Evolutionary conservation across 257 asterid genomes (phyloP), one percentile per base, ranked within the genome.

Genomic region (Cinchona pubescens): DNA sequence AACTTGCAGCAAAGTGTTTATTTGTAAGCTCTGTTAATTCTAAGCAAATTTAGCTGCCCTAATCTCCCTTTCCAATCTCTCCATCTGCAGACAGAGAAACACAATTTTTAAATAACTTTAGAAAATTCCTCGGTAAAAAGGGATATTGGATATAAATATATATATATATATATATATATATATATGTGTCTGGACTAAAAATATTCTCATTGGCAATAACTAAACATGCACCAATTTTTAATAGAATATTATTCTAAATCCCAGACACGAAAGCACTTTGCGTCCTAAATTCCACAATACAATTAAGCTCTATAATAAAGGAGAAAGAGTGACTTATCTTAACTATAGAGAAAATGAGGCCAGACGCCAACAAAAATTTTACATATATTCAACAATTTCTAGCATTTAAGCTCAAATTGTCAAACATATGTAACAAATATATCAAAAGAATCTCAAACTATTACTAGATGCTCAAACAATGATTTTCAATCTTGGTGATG

Each of bases 1-100:
- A 86, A 88, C 96, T 90, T 82, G 99, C 99, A 5, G 99, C 99
- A 74, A 90, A 92, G 82, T 94, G 97, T 78, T 87, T 92, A 79
- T 92, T 92, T 85, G 85, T 89, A 69, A 94, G 83, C 87, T 94
- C 97, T n/a, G n/a, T n/a, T n/a, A n/a, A n/a, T n/a, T n/a, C n/a
- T n/a, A n/a, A 6, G 97, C 89, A 11, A 94, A 90, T 86, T 87
- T 90, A 42, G 96, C 84, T 72, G 86, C 90, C 87, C 88, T 90
- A 37, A 92, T 88, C 79, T 94, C 97, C 85, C 87, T 88, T 83
- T 93, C 98, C 76, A 78, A 85, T 79, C 81, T 84, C 74, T 86
- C 92, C 88, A 86, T 80, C 97, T 92, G 89, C 79, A 73, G 74
- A 55, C n/a, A 60, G 68, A 70, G 49, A 43, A 59, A 69, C 21